Conservation (phyloP, 202 grass and related monocot genomes). For the Zizania palustris region DNA sequence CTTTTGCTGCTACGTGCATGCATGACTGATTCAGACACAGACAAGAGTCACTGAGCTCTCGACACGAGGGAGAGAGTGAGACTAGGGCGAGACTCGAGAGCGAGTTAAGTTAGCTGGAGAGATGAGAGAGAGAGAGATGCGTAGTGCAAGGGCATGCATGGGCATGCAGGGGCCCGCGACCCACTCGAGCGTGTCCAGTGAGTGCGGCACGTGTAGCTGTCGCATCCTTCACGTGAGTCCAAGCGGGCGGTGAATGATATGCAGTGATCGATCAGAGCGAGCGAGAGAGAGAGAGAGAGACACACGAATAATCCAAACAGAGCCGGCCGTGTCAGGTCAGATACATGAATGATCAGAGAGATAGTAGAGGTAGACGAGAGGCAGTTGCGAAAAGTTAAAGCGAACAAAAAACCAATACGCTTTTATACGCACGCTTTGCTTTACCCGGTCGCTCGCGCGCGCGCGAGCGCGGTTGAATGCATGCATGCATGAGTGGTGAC, state of each 20-base stretch:
- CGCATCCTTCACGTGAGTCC: conserved; percentile 40
- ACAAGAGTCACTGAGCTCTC: not conserved
- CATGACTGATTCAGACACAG: not conserved
- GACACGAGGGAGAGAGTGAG: not conserved
- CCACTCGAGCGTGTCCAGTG: conserved; percentile 46
- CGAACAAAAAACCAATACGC: conserved; percentile 55
- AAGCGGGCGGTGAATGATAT: conserved; percentile 33
- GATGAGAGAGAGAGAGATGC: not conserved
- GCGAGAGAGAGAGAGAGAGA: not conserved
- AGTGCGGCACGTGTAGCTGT: conserved; percentile 56
- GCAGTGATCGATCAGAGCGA: not conserved
- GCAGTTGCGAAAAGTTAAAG: conserved; percentile 41
- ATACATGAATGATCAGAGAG: conserved; percentile 17
- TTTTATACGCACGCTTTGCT: no score
- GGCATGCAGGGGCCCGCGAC: not conserved
- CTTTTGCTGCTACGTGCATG: not conserved
- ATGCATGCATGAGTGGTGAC: conserved; percentile 35
- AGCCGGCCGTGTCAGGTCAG: not conserved
- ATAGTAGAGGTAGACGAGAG: not conserved
- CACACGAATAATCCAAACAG: not conserved
- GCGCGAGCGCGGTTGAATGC: not conserved
- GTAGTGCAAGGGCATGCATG: not conserved
- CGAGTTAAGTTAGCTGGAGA: not conserved
- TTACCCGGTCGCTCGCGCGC: conserved; percentile 25
- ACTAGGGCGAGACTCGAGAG: no score